Base-by-base conservation (phyloP, 164 flowering plant genomes). In the Annona squamosa region DNA sequence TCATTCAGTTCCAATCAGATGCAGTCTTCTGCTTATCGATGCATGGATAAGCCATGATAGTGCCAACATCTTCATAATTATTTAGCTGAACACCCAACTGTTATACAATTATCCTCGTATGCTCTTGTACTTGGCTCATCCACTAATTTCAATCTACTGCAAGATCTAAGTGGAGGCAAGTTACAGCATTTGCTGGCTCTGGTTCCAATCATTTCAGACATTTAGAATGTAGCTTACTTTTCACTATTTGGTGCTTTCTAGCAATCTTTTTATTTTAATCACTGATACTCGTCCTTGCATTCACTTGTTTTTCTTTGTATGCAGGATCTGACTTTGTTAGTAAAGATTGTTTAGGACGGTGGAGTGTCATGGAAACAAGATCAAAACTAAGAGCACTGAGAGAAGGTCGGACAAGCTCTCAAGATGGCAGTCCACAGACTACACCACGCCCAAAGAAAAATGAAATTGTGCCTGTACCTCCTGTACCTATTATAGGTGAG, bases 391-490 rank as follows among this genome's bases (percentile, higher is more conserved):
- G 59, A 52, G n/a, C 48, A 13, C 17, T 66, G 46, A 44, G 42
- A 66, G 68, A 66, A 44, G 42, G 44, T 13, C 68, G 43, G 13
- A 44, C 43, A 46, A 46, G 46, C 43, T 37, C 68, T 66, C 68
- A 66, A 42, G 18, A 13, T 44, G 68, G 43, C 16, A 66, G 43
- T 42, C n/a, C 47, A 44, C 46, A 43, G 43, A 5, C 5, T 66
- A 66, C 68, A 4, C 46, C 59, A 52, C 59, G 59, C 13, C 59
- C 59, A 9, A 73, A 71, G 52, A 73, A 63, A n/a, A 72, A 42
- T 64, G 17, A 42, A 10, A 42, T 42, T 44, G 16, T 42, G 13
- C 45, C 44, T 10, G 17, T 42, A 45, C 63, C 16, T 62, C 26
- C 42, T 18, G 3, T 43, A 46, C 65, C 18, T 10, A 47, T 57